phyloP scores from a whole-genome alignment of 2,329 filamentous ascomycete species.

The Balansia obtecta region DNA sequence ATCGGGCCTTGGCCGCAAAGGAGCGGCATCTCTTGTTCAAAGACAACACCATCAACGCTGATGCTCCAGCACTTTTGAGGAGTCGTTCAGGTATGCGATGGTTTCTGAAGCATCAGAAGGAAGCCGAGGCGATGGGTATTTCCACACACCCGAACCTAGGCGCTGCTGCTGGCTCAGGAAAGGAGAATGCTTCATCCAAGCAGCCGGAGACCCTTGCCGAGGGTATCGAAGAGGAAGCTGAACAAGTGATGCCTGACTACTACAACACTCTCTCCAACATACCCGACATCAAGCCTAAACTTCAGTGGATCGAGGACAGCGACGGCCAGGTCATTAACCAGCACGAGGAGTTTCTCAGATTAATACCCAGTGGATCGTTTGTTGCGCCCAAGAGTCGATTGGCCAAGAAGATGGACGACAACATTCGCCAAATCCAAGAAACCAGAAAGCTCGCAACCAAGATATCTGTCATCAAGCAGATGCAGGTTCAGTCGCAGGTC shows the following conservation, averaged over 20 bases:
- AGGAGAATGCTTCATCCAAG: constrained; percentile 31
- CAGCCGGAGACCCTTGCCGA: constrained; percentile 73
- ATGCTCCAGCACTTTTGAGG: constrained; percentile 77
- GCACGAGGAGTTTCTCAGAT: constrained; percentile 68
- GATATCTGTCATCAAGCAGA: constrained; percentile 96
- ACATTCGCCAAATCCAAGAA: constrained; percentile 91
- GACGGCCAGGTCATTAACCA: constrained; percentile 84
- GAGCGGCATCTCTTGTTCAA: constrained; percentile 80
- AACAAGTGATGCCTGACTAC: constrained; percentile 81
- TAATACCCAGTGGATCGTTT: constrained; percentile 67
- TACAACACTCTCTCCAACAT: constrained; percentile 81
- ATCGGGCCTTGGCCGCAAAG: constrained; percentile 74
- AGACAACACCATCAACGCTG: constrained; percentile 69
- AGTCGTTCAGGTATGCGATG: constrained; percentile 82
- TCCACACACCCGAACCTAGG: constrained; percentile 25
- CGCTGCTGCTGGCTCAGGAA: constrained; percentile 25
- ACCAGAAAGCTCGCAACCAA: constrained; percentile 93
- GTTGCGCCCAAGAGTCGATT: constrained; percentile 61
- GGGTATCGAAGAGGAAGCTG: constrained; percentile 83
- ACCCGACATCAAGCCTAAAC: constrained; percentile 65
- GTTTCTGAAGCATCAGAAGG: constrained; percentile 68
- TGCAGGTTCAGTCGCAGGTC: constrained; percentile 96
- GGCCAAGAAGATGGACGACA: constrained; percentile 71
- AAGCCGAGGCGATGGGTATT: constrained; percentile 42
- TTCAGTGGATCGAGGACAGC: constrained; percentile 81